Base-by-base conservation (phyloP, 1,284 basidiomycete genomes). In the Rhodotorula mucilaginosa region DNA sequence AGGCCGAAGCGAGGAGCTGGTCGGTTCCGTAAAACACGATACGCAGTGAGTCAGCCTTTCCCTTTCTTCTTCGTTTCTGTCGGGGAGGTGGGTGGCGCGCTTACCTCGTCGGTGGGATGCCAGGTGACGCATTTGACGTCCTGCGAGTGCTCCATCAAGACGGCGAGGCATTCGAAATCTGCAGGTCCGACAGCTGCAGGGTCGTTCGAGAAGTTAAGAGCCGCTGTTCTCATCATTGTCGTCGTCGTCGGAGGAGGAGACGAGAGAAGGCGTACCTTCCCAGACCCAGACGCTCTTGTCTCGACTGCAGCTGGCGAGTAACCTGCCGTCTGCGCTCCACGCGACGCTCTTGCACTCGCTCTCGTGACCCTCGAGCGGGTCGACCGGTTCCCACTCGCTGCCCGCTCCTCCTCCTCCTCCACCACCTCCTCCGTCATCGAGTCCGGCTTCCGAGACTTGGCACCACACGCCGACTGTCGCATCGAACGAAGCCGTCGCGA, bases 201-300 rank as follows among this genome's bases (percentile, higher is more conserved):
- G 1, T 26, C 1, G n/a, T 7, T 13, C 2, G 1, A 0, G 21
- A n/a, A 29, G 69, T 61, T 47, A 26, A 26, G 60, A 52, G 58
- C 49, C 60, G 52, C 21, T 10, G 34, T 34, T 15, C 5, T 51
- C 31, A n/a, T 34, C n/a, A n/a, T n/a, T n/a, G n/a, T n/a, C 34
- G 5, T 34, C 34, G 19, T 18, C n/a, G 19, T 57, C n/a, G 64
- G 47, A 31, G 49, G 13, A 5, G 21, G 21, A 57, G 49, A 57
- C 64, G 51, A 44, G 5, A 49, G 3, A 80, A 80, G 80, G 90
- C n/a, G 21, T 13, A 56, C 93, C 91, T 86, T 98, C 97, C 96
- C 97, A 99, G 61, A 99, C 87, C 97, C 97, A 99, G 1, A 99
- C 95, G 21, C 91, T 93, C 83, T 98, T 97, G 83, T 99, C 97